Conservation (phyloP, 345 rosid species). For the Camelina hispida region DNA sequence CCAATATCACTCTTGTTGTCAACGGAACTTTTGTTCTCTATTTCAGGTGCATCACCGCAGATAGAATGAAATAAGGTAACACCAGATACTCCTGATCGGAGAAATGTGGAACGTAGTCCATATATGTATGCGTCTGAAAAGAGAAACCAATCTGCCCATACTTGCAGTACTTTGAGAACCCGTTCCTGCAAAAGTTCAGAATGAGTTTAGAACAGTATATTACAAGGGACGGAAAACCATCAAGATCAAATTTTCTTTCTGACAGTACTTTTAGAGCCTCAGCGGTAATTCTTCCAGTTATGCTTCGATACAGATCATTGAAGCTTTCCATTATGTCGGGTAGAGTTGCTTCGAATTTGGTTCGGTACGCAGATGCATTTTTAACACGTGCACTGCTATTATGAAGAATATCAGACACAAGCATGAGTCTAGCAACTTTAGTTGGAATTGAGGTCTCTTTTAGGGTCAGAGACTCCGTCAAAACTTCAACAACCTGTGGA, state of each 20-base stretch:
- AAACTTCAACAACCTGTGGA: slow-evolving; percentile 90
- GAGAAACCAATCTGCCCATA: slow-evolving; percentile 99
- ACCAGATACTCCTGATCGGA: slow-evolving; percentile 85
- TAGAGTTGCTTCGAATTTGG: slow-evolving; percentile 90
- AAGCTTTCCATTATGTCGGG: slow-evolving; percentile 99
- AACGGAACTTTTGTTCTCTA: slow-evolving; percentile 61
- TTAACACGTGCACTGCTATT: slow-evolving; percentile 98
- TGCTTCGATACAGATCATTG: slow-evolving; percentile 88
- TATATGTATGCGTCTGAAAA: slow-evolving; percentile 97
- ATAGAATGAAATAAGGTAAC: slow-evolving; percentile 84
- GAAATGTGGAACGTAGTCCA: slow-evolving; percentile 95
- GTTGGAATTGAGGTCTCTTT: slow-evolving; percentile 96
- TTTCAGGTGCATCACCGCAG: slow-evolving; percentile 85
- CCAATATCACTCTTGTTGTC: slow-evolving; percentile 56
- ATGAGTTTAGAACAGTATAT: slow-evolving; percentile 18
- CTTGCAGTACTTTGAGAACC: slow-evolving; percentile 94
- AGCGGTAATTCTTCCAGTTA: slow-evolving; percentile 98
- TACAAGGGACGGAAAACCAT: slow-evolving; percentile 19
- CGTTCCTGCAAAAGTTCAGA: slow-evolving; percentile 71
- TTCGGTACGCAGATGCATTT: slow-evolving; percentile 99
- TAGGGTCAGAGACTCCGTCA: slow-evolving; percentile 96
- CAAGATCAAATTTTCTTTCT: slow-evolving; percentile 14
- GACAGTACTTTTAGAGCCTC: slow-evolving; percentile 89
- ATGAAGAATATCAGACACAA: slow-evolving; percentile 66
- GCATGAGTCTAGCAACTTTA: slow-evolving; percentile 80